A percentile compares a stretch with the other conserved stretches of the same genome.
Evolutionary conservation across 176 grass and related monocot genomes (phyloP).

Genomic region (Oryza meridionalis): DNA sequence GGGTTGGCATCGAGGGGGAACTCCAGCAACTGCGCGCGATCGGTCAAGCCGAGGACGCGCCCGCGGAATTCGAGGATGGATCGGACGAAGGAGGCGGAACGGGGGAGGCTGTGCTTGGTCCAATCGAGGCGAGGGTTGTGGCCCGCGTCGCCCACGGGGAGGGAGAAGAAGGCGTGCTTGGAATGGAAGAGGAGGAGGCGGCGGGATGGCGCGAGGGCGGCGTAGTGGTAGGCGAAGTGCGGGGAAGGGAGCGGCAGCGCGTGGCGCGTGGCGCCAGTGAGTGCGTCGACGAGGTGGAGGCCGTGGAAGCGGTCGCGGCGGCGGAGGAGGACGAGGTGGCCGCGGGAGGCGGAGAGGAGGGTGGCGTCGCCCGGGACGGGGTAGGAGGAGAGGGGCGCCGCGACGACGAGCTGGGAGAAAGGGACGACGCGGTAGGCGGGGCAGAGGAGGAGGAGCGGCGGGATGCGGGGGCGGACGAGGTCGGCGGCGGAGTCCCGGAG

Average conservation of each 20-base stretch:
- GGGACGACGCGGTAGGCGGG: background rate
- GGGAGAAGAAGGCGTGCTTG: slow-evolving; percentile 51
- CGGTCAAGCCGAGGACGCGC: slow-evolving; percentile 44
- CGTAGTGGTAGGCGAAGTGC: slow-evolving; percentile 43
- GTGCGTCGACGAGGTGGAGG: slow-evolving; percentile 21
- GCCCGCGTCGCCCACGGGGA: slow-evolving; percentile 4
- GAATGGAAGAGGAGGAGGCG: slow-evolving; percentile 53
- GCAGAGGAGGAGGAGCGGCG: slow-evolving; percentile 28
- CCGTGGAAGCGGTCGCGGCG: background rate
- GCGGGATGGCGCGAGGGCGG: slow-evolving; percentile 36
- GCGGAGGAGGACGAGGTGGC: slow-evolving; percentile 32
- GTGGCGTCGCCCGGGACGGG: background rate
- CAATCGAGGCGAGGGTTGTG: slow-evolving; percentile 13
- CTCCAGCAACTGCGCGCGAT: slow-evolving; percentile 48
- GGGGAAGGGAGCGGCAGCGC: slow-evolving; percentile 34
- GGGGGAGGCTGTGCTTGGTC: slow-evolving; percentile 45
- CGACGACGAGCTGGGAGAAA: slow-evolving; percentile 30
- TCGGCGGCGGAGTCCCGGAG: slow-evolving; percentile 27
- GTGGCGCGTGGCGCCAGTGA: slow-evolving; percentile 22
- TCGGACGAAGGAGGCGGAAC: slow-evolving; percentile 39
- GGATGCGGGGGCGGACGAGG: slow-evolving; percentile 28
- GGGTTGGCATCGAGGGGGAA: slow-evolving; percentile 29
- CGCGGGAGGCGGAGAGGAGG: slow-evolving; percentile 35
- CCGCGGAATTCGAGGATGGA: slow-evolving; percentile 36
- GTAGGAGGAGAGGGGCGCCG: background rate